phyloP scores from a whole-genome alignment of 2,329 filamentous ascomycete species.

The Aspergillus fijiensis region DNA sequence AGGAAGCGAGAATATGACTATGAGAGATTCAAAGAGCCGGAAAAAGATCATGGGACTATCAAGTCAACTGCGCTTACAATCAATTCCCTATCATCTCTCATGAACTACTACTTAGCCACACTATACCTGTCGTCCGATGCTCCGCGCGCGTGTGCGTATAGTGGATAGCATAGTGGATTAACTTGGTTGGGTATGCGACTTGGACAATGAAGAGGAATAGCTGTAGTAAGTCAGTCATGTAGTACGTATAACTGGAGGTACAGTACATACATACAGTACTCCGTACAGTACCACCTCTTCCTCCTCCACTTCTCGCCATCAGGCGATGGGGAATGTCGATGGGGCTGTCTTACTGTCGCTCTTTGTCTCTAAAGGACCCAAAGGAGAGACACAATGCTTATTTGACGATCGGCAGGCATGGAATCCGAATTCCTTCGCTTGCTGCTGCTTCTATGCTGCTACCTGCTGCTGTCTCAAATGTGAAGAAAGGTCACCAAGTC shows the following conservation, averaged over 20 bases:
- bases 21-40: neutral
- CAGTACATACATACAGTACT: neutral
- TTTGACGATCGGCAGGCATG: neutral
- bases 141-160: neutral
- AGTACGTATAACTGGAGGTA: neutral
- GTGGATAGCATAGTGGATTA: neutral
- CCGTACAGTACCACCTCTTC: neutral
- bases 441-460: neutral
- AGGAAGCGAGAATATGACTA: neutral
- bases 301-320: neutral
- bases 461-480: neutral
- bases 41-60: neutral
- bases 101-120: neutral
- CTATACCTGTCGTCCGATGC: neutral
- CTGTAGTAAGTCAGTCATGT: neutral
- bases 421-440: neutral
- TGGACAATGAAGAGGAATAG: neutral
- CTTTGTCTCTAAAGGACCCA: neutral
- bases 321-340: neutral
- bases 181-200: neutral
- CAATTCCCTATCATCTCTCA: neutral
- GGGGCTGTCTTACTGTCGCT: neutral
- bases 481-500: neutral
- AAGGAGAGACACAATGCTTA: neutral
- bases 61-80: neutral